Percentiles rank a stretch among this genome's conserved stretches.
phyloP scores from a whole-genome alignment of 2,329 filamentous ascomycete species.

The Colletotrichum tamarilloi region DNA sequence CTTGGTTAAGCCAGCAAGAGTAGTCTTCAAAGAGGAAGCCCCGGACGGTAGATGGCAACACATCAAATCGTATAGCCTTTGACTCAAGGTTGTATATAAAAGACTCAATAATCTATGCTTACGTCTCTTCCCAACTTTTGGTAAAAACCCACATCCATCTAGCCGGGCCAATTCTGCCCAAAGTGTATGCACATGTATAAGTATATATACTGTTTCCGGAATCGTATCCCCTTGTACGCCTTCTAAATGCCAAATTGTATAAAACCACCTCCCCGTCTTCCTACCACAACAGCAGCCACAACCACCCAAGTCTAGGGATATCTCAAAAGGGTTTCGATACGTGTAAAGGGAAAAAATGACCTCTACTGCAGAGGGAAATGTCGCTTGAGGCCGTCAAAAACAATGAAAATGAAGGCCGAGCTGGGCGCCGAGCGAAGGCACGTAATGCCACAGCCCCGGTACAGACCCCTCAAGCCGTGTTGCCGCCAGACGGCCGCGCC shows the following conservation, averaged over 20 bases:
- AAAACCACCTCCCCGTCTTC: slow-evolving; percentile 5
- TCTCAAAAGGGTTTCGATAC: not conserved
- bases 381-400: slow-evolving; percentile 88
- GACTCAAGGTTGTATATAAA: not conserved
- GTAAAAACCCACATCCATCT: not conserved
- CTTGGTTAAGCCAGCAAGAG: not conserved
- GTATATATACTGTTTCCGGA: slow-evolving; percentile 4
- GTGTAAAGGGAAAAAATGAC: slow-evolving; percentile 20
- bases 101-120: not conserved
- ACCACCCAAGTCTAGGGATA: slow-evolving; percentile 33
- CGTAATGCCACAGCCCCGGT: slow-evolving; percentile 95
- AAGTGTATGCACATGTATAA: not conserved
- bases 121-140: not conserved
- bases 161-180: not conserved
- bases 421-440: slow-evolving; percentile 89
- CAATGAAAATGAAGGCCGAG: slow-evolving; percentile 97
- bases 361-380: slow-evolving; percentile 64
- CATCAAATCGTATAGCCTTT: not conserved
- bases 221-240: slow-evolving; percentile 22
- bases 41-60: not conserved
- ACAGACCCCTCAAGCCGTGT: slow-evolving; percentile 85
- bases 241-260: slow-evolving; percentile 13
- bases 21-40: not conserved
- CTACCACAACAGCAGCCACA: not conserved
- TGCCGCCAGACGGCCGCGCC: slow-evolving; percentile 81